Evolutionary conservation across 2,329 filamentous ascomycete species (phyloP).

Genomic region (Hyphodiscus sp.): DNA sequence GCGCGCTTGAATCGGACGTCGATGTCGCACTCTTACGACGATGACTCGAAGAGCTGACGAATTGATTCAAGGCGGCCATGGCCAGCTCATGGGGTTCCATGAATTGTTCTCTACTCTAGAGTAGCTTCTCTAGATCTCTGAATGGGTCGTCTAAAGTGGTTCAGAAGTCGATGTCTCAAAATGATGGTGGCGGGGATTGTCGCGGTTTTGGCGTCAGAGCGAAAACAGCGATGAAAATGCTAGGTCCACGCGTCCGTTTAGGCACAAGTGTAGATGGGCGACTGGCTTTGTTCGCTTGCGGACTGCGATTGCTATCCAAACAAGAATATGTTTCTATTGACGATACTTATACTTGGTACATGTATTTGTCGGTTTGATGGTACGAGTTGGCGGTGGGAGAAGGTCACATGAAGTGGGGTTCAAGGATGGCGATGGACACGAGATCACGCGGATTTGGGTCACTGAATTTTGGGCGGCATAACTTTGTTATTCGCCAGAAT

Average conservation of each 20-base stretch:
- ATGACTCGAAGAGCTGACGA: conserved; percentile 15
- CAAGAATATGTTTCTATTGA: not conserved
- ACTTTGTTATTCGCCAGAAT: not conserved
- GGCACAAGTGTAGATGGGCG: conserved; percentile 11
- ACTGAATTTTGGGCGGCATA: not conserved
- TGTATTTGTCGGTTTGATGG: not conserved
- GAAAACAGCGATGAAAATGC: not conserved
- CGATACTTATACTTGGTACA: not conserved
- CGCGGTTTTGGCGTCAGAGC: conserved; percentile 9
- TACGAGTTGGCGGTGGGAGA: not conserved
- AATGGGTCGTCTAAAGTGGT: not conserved
- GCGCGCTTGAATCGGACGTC: conserved; percentile 16
- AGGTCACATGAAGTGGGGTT: not conserved
- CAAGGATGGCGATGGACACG: not conserved
- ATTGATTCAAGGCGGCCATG: conserved; percentile 23
- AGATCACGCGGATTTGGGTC: not conserved
- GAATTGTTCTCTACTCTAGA: not conserved
- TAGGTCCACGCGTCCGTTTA: conserved; percentile 11
- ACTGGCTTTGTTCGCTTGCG: not conserved
- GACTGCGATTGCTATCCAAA: not conserved
- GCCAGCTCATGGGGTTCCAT: conserved; percentile 26
- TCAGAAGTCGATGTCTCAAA: not conserved
- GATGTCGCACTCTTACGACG: conserved; percentile 14
- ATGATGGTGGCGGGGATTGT: conserved; percentile 5
- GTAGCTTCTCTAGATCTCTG: not conserved